A percentile compares a stretch with the other conserved stretches of the same genome.
Conservation (phyloP, 1,284 basidiomycete genomes). For the Tremellales sp. region DNA sequence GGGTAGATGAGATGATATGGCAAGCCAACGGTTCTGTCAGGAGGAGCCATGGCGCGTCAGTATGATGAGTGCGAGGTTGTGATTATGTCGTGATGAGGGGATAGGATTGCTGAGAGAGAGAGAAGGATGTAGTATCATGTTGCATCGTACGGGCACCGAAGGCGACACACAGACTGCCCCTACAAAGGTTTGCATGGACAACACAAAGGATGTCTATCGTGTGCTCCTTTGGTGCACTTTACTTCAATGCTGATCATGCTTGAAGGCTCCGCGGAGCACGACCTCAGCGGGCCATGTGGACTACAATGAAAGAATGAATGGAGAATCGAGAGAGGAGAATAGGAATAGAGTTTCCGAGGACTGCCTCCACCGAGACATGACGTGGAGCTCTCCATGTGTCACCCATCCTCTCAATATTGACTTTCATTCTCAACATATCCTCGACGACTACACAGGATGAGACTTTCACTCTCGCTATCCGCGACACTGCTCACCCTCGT, state of each 20-base stretch:
- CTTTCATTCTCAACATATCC: background rate
- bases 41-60: slow-evolving; percentile 17
- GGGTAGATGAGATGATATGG: slow-evolving; percentile 38
- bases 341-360: background rate
- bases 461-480: slow-evolving; percentile 58
- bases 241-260: too few species aligned
- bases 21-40: slow-evolving; percentile 29
- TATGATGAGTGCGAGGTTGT: too few species aligned
- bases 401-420: background rate
- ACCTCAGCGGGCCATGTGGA: background rate
- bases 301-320: background rate
- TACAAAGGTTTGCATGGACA: too few species aligned
- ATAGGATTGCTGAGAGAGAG: too few species aligned
- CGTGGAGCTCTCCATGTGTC: slow-evolving; percentile 1
- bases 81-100: too few species aligned
- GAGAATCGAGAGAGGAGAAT: background rate
- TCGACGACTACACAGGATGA: slow-evolving; percentile 52
- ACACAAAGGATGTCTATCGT: too few species aligned
- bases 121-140: too few species aligned
- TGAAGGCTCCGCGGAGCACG: background rate
- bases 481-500: slow-evolving; percentile 55
- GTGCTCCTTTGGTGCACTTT: too few species aligned
- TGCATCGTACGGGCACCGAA: too few species aligned
- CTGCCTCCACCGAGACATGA: background rate
- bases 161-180: too few species aligned